Evolutionary conservation across 768 basidiomycete species (phyloP), one percentile per base, ranked within the genome.

Genomic region (Psilocybe sp.): DNA sequence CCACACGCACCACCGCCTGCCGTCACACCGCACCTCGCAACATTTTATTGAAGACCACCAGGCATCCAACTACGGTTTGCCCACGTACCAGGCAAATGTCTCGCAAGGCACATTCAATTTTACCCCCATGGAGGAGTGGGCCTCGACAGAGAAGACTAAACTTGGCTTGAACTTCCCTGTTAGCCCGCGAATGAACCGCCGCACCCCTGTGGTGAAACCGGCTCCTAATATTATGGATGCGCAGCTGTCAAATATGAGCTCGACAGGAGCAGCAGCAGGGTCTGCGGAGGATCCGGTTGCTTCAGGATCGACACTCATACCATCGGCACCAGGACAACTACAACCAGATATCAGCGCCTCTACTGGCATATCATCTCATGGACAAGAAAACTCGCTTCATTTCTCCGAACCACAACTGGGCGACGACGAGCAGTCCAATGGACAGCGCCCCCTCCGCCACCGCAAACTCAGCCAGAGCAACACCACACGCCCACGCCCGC

Each of bases 401-500:
- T 28, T 28, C 46, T 16, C 35, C 39, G 35, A 40, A 13, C 19
- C 43, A n/a, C 19, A 40, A 23, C 48, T 51, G 11, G 46, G 49
- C 12, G 65, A 64, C 10, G 62, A 62, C 40, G 55, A 60, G 18
- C 60, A 58, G 10, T 55, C 57, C 8, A n/a, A n/a, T n/a, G n/a
- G n/a, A n/a, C 54, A 59, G 19, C 55, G 67, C 18, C 67, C 79
- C 1, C 62, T 81, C 3, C 85, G 92, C 37, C 87, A 90, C 52
- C 87, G 96, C 41, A 96, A 94, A 60, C 76, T 96, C 49, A 93
- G 89, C 56, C 87, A 92, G 63, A 90, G 87, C 56, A 86, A 83
- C 44, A 79, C 87, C 23, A 7, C 23, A 0, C 67, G 78, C 42
- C 88, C 89, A 4, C 79, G 87, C 33, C 66, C 76, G 3, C 74